Base-by-base conservation (phyloP, 2,329 filamentous ascomycete species). In the Aspergillus jensenii region DNA sequence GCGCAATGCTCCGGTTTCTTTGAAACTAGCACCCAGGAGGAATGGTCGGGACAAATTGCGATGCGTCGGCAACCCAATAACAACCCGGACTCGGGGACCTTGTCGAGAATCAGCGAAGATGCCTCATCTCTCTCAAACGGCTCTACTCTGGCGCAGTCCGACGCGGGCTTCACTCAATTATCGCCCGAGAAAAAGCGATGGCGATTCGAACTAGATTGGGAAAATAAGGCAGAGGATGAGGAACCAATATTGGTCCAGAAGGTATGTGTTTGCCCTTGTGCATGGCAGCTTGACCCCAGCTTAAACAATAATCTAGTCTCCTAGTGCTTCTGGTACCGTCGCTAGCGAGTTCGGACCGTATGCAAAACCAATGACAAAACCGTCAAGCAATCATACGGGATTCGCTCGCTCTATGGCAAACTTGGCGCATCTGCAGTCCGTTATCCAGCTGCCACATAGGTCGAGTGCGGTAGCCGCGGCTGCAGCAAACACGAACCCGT, bases 1-100 rank as follows among this genome's bases (percentile, higher is more conserved):
- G 88, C 90, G 33, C 90, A 96, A 75, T 96, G 90, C 69, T 96
- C 92, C 6, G 92, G 91, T 15, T 97, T 96, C 79, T 98, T 98
- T 72, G 91, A 96, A 74, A 89, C 90, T 23, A 74, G 71, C 53
- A 92, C 88, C 45, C 91, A 87, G 67, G 87, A 88, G 57, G 88
- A 93, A 71, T 96, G 91, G 90, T 86, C 87, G 54, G 72, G 71
- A 37, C 67, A 73, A 54, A 67, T 63, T 44, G 56, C 61, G 1
- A 41, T 65, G 27, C 57, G 65, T 54, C 67, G 87, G 59, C 73
- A 89, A 52, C 35, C 46, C 17, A 52, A 37, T 37, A 37, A 41
- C 40, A 83, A 73, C 73, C 80, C 62, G 31, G 74, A 71, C 61
- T 69, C 58, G 5, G 57, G 58, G 41, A 66, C 62, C 49, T 61